Percentiles rank a stretch among this genome's conserved stretches.
Evolutionary conservation across 345 rosid genomes (phyloP).

Genomic region (Xanthoceras sorbifolium): DNA sequence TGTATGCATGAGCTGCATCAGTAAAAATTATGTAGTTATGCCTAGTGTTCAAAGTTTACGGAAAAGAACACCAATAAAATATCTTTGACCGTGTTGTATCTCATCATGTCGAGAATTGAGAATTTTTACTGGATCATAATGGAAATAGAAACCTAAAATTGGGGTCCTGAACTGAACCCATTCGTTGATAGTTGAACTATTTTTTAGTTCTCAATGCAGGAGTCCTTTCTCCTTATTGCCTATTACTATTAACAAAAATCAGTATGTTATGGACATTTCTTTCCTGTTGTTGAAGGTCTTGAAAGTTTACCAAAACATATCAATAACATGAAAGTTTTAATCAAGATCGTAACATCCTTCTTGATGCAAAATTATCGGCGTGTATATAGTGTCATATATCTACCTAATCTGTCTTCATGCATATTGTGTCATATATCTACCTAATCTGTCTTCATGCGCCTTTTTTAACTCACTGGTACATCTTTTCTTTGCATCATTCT

Average conservation of each 20-base stretch:
- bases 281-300: background rate
- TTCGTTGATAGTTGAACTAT: background rate
- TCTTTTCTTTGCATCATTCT: background rate
- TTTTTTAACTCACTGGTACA: background rate
- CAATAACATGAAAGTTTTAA: background rate
- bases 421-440: no score
- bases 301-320: background rate
- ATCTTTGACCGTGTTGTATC: conserved; percentile 3
- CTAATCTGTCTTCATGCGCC: background rate
- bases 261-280: no score
- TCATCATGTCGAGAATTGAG: background rate
- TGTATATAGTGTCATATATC: no score
- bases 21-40: conserved; percentile 1
- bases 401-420: background rate
- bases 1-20: conserved; percentile 41
- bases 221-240: background rate
- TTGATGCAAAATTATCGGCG: background rate
- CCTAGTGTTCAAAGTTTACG: conserved; percentile 7
- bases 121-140: background rate
- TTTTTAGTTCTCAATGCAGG: background rate
- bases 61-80: conserved; percentile 31
- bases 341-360: background rate
- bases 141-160: background rate
- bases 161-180: background rate
- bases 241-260: background rate